Conservation (phyloP, 176 grass and related monocot genomes). For the Oryza coarctata region DNA sequence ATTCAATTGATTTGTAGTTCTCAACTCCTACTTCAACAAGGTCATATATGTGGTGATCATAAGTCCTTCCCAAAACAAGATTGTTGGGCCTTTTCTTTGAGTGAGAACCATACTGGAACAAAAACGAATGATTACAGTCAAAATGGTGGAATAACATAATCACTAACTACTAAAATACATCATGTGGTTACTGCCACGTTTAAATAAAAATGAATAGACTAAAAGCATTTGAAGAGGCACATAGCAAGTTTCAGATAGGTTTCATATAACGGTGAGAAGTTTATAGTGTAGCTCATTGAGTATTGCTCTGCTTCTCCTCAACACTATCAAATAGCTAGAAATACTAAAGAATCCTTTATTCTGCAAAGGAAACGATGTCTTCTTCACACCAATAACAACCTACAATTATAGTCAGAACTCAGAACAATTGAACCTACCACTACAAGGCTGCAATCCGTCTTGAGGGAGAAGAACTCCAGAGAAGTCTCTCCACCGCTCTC, state of each 20-base stretch:
- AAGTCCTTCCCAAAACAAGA: slow-evolving; percentile 78
- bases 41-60: slow-evolving; percentile 96
- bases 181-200: not conserved
- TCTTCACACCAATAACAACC: not conserved
- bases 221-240: not conserved
- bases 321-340: not conserved
- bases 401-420: not conserved
- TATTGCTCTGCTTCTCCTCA: not conserved
- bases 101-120: slow-evolving; percentile 83
- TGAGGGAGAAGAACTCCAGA: slow-evolving; percentile 93
- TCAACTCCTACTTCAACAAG: slow-evolving; percentile 95
- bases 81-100: slow-evolving; percentile 98
- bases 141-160: slow-evolving; percentile 17
- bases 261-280: not conserved
- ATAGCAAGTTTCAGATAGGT: not conserved
- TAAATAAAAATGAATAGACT: not conserved
- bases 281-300: not conserved
- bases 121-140: not conserved
- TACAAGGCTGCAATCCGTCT: slow-evolving; percentile 93
- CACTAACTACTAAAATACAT: too few species aligned
- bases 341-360: not conserved
- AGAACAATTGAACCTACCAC: slow-evolving; percentile 55
- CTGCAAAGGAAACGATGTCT: not conserved
- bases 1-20: slow-evolving; percentile 80
- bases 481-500: slow-evolving; percentile 87